These are phyloP conservation scores for Bonia amplexicaulis DNA, from an alignment of 176 grass and related monocot genomes.

Conservation along the genomic window DNA sequence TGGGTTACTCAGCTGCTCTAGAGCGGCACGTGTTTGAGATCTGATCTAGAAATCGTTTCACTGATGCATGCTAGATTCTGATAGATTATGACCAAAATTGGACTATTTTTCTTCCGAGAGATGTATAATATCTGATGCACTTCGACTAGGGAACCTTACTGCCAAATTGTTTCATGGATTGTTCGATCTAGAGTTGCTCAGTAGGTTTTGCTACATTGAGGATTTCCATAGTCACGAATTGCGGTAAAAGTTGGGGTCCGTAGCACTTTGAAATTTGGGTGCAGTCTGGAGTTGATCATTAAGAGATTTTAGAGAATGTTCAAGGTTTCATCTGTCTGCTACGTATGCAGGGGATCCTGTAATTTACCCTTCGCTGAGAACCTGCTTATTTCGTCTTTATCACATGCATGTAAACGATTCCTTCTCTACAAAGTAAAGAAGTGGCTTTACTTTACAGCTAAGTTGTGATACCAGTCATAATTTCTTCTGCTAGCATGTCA, in stretches of 20 bases:
- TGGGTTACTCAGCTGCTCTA: not conserved
- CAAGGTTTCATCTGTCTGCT: not conserved
- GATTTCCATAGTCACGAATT: not conserved
- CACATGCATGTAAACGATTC: not conserved
- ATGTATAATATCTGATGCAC: not conserved
- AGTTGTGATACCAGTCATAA: not conserved
- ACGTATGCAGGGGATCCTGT: not conserved
- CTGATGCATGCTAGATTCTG: not conserved
- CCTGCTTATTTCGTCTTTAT: not conserved
- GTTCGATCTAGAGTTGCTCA: not conserved
- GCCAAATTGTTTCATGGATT: not conserved
- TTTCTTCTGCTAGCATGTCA: not conserved
- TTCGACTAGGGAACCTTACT: not conserved
- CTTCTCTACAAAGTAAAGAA: slow-evolving; percentile 21
- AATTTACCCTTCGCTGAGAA: not conserved
- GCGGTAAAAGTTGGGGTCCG: not conserved
- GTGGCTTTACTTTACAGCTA: slow-evolving; percentile 30
- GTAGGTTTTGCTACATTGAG: not conserved
- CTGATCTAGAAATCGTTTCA: slow-evolving; percentile 12
- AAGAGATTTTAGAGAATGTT: not conserved
- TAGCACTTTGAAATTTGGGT: not conserved
- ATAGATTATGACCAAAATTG: not conserved
- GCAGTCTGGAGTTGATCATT: not conserved
- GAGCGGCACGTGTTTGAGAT: not conserved
- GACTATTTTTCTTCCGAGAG: not conserved